Conservation (phyloP, 495 filamentous ascomycete species). For the Hypoxylon fragiforme region DNA sequence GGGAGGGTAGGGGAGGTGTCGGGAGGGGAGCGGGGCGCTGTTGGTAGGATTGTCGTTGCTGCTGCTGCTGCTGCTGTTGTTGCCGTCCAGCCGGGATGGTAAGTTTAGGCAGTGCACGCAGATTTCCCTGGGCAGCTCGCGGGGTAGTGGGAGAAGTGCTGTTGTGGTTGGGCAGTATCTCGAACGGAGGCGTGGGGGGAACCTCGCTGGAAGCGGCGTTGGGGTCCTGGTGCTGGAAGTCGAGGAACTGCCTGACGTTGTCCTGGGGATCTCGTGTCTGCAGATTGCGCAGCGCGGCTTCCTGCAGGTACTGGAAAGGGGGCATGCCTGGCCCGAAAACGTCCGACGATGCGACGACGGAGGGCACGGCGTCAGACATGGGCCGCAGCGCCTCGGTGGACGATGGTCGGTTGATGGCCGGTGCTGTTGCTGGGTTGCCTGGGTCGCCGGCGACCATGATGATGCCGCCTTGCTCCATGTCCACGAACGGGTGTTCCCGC, state of each 20-base stretch:
- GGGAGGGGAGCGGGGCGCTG: neutral
- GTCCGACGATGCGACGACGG: constrained; percentile 88
- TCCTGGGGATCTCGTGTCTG: constrained; percentile 80
- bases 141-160: constrained; percentile 2
- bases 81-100: constrained; percentile 50
- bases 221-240: constrained; percentile 67
- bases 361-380: constrained; percentile 68
- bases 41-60: constrained; percentile 33
- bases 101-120: constrained; percentile 61
- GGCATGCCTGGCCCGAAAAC: constrained; percentile 69
- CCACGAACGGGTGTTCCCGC: constrained; percentile 66
- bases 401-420: constrained; percentile 44
- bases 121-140: constrained; percentile 51
- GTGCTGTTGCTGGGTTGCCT: constrained; percentile 67
- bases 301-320: constrained; percentile 67
- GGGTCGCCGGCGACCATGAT: constrained; percentile 71
- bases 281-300: constrained; percentile 68
- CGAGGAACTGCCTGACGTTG: constrained; percentile 84
- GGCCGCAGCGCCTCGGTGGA: constrained; percentile 55
- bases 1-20: constrained; percentile 28
- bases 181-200: constrained; percentile 58
- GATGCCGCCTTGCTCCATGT: constrained; percentile 58
- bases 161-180: constrained; percentile 43
- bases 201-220: constrained; percentile 55
- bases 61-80: constrained; percentile 38